These are phyloP conservation scores for Boletus insuetus DNA, from an alignment of 768 basidiomycete genomes.

Conservation along the genomic window DNA sequence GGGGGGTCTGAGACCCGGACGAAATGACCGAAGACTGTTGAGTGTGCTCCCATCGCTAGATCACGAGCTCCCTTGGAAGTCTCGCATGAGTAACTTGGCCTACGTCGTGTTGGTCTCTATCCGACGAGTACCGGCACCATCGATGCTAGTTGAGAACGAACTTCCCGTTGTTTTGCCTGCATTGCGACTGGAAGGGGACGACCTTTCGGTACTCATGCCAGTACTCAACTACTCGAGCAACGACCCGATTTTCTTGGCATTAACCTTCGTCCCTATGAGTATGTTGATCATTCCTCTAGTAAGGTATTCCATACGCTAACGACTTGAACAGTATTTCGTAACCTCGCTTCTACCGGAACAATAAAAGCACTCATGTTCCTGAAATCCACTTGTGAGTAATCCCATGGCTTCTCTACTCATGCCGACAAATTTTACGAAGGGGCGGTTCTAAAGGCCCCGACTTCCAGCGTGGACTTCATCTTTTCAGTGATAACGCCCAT, in stretches of 20 bases:
- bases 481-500: not conserved
- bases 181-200: too few species aligned
- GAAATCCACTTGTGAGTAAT: slow-evolving; percentile 10
- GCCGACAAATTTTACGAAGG: slow-evolving; percentile 2
- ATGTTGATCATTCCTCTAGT: too few species aligned
- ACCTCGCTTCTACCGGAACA: too few species aligned
- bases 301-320: too few species aligned
- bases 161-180: too few species aligned
- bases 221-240: too few species aligned
- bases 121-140: slow-evolving; percentile 4
- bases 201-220: too few species aligned
- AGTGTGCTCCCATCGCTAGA: not conserved
- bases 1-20: slow-evolving; percentile 18
- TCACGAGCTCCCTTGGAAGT: not conserved
- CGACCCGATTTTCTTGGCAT: too few species aligned
- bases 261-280: too few species aligned
- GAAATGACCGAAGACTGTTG: not conserved
- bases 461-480: not conserved
- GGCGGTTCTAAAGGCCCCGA: not conserved
- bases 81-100: slow-evolving; percentile 3
- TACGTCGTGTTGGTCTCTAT: not conserved
- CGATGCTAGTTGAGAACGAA: not conserved
- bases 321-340: not conserved
- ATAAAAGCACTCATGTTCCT: not conserved
- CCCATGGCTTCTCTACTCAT: too few species aligned